Percentiles rank a stretch among this genome's conserved stretches.
Conservation (phyloP, 202 grass and related monocot genomes). For the Hordeum pubiflorum region DNA sequence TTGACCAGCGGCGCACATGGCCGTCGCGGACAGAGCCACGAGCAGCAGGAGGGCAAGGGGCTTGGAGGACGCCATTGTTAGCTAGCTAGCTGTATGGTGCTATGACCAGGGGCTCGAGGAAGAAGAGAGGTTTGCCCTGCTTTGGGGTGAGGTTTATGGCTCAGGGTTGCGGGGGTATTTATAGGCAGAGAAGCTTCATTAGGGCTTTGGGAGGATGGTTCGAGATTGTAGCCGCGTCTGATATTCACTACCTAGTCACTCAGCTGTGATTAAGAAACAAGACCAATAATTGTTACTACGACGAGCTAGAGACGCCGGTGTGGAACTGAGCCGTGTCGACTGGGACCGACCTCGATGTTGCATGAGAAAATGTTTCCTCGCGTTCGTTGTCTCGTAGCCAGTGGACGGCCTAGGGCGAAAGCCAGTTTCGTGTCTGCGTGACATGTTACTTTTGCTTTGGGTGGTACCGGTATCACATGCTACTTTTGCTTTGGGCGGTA, state of each 20-base stretch:
- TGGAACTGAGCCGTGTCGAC: too few species aligned
- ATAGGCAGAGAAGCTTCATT: background rate
- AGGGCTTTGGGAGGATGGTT: background rate
- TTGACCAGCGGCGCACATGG: background rate
- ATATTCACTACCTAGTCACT: background rate
- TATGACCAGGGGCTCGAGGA: background rate
- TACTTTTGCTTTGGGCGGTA: too few species aligned
- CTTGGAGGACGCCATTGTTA: slow-evolving; percentile 7
- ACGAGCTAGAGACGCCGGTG: too few species aligned
- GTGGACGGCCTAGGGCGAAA: too few species aligned
- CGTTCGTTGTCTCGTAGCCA: too few species aligned
- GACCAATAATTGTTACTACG: too few species aligned
- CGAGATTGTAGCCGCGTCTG: slow-evolving; percentile 1
- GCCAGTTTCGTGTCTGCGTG: too few species aligned
- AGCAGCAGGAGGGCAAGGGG: background rate
- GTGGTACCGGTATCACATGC: too few species aligned
- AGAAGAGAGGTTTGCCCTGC: background rate
- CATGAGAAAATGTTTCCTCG: too few species aligned
- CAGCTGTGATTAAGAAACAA: too few species aligned
- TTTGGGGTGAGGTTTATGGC: background rate
- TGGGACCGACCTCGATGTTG: too few species aligned
- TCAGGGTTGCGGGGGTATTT: background rate
- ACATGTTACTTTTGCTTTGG: too few species aligned
- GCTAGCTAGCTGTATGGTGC: background rate
- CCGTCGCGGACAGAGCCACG: background rate